phyloP scores from a whole-genome alignment of 345 rosid species.

The Eutrema yunnanense region DNA sequence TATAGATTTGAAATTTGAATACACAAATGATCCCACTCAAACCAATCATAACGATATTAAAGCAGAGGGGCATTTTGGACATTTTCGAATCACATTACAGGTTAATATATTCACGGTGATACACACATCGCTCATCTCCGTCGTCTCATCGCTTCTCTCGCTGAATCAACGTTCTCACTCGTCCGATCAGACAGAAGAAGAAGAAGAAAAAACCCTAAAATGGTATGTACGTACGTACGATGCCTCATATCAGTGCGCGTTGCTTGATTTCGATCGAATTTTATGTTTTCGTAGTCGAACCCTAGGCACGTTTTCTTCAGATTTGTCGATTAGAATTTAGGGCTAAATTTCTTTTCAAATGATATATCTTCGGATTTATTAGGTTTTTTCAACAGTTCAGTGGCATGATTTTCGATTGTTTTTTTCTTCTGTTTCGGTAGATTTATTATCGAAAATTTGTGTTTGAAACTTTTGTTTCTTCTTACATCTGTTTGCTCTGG shows the following conservation, averaged over 20 bases:
- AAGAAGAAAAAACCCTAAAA: constrained; percentile 4
- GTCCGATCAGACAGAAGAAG: background rate
- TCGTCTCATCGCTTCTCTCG: constrained; percentile 9
- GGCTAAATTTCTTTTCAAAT: background rate
- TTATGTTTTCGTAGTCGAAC: background rate
- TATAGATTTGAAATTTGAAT: constrained; percentile 16
- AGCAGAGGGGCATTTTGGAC: constrained; percentile 10
- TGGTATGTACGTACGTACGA: constrained; percentile 6
- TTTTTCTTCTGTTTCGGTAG: background rate
- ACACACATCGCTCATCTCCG: constrained; percentile 6
- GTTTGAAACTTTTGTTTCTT: background rate
- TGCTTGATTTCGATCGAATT: background rate
- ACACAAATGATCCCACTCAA: background rate
- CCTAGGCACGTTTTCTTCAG: background rate
- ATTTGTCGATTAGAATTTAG: constrained; percentile 4
- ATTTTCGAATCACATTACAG: background rate
- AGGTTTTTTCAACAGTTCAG: background rate
- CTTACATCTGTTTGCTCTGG: background rate
- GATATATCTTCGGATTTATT: background rate
- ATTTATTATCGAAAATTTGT: background rate
- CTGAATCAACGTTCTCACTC: background rate
- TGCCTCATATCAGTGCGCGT: background rate
- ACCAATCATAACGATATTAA: background rate
- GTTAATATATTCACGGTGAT: background rate
- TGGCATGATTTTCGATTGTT: background rate